A percentile compares a stretch with the other conserved stretches of the same genome.
These are phyloP conservation scores for Hypholoma sublateritium DNA, from an alignment of 768 basidiomycete species.

Conservation along the genomic window DNA sequence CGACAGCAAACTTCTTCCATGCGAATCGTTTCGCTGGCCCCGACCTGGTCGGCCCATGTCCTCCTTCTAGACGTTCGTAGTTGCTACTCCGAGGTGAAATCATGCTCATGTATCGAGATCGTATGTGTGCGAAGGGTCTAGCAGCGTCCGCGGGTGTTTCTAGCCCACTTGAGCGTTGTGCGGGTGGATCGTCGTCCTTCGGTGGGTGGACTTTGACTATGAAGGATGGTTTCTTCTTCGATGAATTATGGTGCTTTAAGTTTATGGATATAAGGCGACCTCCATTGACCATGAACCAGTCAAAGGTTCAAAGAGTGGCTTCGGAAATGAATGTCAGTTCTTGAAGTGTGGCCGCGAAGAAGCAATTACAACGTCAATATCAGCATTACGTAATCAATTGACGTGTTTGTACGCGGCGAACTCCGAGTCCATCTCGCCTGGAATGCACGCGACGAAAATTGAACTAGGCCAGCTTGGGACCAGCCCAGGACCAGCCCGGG, in stretches of 20 bases:
- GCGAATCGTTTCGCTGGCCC: slow-evolving; percentile 30
- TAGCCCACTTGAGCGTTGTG: slow-evolving; percentile 4
- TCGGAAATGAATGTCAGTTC: too few relatives aligned
- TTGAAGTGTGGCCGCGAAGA: too few relatives aligned
- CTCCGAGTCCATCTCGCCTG: too few relatives aligned
- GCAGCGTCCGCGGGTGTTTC: slow-evolving; percentile 3
- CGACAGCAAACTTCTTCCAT: slow-evolving; percentile 73
- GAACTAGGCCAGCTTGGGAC: too few relatives aligned
- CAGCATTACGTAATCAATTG: too few relatives aligned
- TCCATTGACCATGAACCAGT: slow-evolving; percentile 20
- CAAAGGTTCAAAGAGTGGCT: not conserved
- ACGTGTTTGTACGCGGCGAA: too few relatives aligned
- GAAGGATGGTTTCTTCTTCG: slow-evolving; percentile 9
- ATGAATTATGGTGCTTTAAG: slow-evolving; percentile 14
- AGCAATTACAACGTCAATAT: too few relatives aligned
- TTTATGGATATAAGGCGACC: slow-evolving; percentile 1
- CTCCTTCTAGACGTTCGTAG: slow-evolving; percentile 32
- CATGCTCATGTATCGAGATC: slow-evolving; percentile 17
- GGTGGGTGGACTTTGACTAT: slow-evolving; percentile 12
- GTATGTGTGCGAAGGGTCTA: slow-evolving; percentile 6
- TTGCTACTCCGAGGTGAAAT: slow-evolving; percentile 28
- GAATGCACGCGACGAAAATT: too few relatives aligned
- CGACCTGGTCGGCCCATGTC: slow-evolving; percentile 42
- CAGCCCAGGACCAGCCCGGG: too few relatives aligned
- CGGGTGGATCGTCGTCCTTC: not conserved